Percentiles rank a stretch among this genome's conserved stretches.
Conservation (phyloP, 2,329 filamentous ascomycete species). For the Fusarium mangiferae region DNA sequence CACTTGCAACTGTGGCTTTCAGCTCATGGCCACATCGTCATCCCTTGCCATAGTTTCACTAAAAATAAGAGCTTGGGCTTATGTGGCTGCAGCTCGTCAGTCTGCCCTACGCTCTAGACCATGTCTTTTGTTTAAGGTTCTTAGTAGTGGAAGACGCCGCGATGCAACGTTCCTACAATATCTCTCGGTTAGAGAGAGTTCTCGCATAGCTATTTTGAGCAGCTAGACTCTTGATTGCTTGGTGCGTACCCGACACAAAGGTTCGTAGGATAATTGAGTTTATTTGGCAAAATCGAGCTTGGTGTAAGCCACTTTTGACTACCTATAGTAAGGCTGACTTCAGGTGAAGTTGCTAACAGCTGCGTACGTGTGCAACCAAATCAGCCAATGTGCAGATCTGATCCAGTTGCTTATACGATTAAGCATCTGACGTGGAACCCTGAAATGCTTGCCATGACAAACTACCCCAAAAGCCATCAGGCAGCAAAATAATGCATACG, state of each 20-base stretch:
- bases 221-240: not conserved
- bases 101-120: constrained; percentile 2
- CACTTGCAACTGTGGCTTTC: constrained; percentile 10
- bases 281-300: not conserved
- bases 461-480: not conserved
- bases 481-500: constrained; percentile 10
- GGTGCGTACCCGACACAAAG: not conserved
- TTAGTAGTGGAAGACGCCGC: constrained; percentile 7
- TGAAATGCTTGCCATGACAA: not conserved
- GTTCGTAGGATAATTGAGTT: not conserved
- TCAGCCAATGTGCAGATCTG: not conserved
- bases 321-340: not conserved
- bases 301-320: not conserved
- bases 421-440: constrained; percentile 12
- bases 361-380: not conserved
- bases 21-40: constrained; percentile 9
- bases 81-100: constrained; percentile 21
- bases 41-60: constrained; percentile 6
- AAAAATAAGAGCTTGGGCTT: constrained; percentile 18
- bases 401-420: not conserved
- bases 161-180: constrained; percentile 29
- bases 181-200: not conserved
- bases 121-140: constrained; percentile 6
- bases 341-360: not conserved
- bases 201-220: constrained; percentile 16